Conservation (phyloP, 2,329 filamentous ascomycete genomes). For the Trichoderma pleuroti region DNA sequence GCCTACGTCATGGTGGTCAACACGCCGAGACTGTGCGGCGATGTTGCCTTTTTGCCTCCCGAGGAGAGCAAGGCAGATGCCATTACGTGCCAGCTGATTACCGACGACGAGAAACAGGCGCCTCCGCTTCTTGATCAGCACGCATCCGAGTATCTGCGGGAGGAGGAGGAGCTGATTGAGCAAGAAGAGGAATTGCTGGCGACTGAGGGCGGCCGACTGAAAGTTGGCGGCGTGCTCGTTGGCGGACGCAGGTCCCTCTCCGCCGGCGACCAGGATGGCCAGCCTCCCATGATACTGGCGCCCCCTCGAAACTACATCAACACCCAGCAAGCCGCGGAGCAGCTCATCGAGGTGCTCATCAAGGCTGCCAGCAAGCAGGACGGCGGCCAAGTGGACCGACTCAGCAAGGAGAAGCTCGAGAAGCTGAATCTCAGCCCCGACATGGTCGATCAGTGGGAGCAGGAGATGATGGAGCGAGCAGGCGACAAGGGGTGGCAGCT, state of each 20-base stretch:
- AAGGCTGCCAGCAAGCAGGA: conserved; percentile 49
- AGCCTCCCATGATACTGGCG: conserved; percentile 43
- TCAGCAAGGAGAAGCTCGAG: conserved; percentile 65
- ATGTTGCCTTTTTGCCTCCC: conserved; percentile 80
- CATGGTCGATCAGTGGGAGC: conserved; percentile 65
- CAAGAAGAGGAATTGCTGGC: conserved; percentile 3
- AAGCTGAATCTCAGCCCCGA: conserved; percentile 63
- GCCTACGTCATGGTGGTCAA: conserved; percentile 91
- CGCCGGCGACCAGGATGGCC: conserved; percentile 44
- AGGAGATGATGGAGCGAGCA: conserved; percentile 54
- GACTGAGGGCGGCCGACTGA: conserved; percentile 26
- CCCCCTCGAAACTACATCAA: conserved; percentile 39
- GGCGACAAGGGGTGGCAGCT: neutral
- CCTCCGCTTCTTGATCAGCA: conserved; percentile 36
- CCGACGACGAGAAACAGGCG: conserved; percentile 34
- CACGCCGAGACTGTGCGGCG: conserved; percentile 81
- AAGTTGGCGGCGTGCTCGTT: conserved; percentile 52
- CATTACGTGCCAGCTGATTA: conserved; percentile 72
- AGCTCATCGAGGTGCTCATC: conserved; percentile 43
- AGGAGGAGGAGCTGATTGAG: conserved; percentile 18
- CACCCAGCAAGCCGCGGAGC: conserved; percentile 1
- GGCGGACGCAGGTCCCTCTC: conserved; percentile 50
- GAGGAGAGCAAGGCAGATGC: conserved; percentile 71
- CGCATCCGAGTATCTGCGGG: conserved; percentile 34
- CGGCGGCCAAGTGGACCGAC: conserved; percentile 57